These are phyloP conservation scores for Chrysosporium keratinophilum DNA, from an alignment of 2,329 filamentous ascomycete species.

Conservation along the genomic window DNA sequence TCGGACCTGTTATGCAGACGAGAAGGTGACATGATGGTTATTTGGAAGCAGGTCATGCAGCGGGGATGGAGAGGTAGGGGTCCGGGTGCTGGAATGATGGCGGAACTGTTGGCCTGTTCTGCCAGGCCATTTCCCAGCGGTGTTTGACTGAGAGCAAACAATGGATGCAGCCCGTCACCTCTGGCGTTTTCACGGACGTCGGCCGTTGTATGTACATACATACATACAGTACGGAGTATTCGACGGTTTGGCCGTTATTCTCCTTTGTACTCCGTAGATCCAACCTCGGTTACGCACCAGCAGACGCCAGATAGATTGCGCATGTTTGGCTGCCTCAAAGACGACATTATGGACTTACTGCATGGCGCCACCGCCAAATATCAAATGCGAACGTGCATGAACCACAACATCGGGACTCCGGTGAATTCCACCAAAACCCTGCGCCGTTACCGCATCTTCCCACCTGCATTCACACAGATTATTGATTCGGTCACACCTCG, in stretches of 20 bases:
- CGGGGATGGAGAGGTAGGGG: background rate
- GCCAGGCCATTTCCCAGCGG: background rate
- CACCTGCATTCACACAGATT: background rate
- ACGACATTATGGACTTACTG: background rate
- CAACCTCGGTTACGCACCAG: constrained; percentile 5
- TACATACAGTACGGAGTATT: no score
- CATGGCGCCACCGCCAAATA: background rate
- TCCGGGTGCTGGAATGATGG: background rate
- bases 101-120: background rate
- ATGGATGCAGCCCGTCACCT: background rate
- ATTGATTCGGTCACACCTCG: background rate
- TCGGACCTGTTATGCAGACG: constrained; percentile 3
- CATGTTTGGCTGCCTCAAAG: background rate
- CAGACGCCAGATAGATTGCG: background rate
- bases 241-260: no score
- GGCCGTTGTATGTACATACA: background rate
- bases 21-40: constrained; percentile 4
- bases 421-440: background rate
- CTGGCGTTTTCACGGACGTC: no score
- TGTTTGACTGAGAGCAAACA: constrained; percentile 6
- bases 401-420: constrained; percentile 6
- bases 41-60: constrained; percentile 1
- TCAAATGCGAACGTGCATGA: constrained; percentile 9
- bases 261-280: background rate
- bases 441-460: background rate